A percentile compares a stretch with the other conserved stretches of the same genome.
These are phyloP conservation scores for Triangularia verruculosa DNA, from an alignment of 2,329 filamentous ascomycete species.

Conservation along the genomic window DNA sequence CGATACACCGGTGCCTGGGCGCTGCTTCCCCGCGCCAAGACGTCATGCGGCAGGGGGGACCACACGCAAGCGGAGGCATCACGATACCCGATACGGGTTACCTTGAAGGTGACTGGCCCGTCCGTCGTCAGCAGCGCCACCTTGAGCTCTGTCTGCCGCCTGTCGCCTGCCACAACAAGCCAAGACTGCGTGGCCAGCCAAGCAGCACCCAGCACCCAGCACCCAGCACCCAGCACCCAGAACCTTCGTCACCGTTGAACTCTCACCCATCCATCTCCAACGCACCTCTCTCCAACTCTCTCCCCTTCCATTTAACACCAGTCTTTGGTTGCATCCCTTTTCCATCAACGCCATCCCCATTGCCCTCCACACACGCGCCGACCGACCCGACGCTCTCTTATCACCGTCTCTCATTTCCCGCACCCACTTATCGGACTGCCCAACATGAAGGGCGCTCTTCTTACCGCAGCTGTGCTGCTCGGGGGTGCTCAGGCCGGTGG, in stretches of 20 bases:
- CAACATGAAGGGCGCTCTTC: conserved; percentile 81
- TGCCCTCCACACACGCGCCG: background rate
- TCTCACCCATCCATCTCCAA: conserved; percentile 4
- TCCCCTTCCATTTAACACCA: conserved; percentile 1
- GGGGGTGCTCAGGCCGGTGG: conserved; percentile 80
- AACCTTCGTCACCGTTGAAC: conserved; percentile 3
- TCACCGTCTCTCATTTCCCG: conserved; percentile 7
- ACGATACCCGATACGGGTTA: background rate
- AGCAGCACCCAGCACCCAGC: background rate
- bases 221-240: background rate
- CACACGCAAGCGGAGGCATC: background rate
- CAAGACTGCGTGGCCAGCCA: conserved; percentile 5
- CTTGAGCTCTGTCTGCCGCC: background rate
- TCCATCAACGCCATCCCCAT: conserved; percentile 11
- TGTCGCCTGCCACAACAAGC: conserved; percentile 1
- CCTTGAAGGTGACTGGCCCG: background rate
- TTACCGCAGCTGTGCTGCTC: conserved; percentile 77
- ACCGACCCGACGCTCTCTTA: conserved; percentile 14
- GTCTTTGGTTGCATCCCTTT: background rate
- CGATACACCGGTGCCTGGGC: background rate
- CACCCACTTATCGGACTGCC: conserved; percentile 31
- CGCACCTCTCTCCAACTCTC: background rate
- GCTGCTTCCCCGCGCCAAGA: background rate
- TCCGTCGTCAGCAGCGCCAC: background rate
- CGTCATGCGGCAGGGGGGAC: background rate